A percentile compares a stretch with the other conserved stretches of the same genome.
Conservation (phyloP, 805 yeast genomes). For the Yamadazyma paraphyllophila region DNA sequence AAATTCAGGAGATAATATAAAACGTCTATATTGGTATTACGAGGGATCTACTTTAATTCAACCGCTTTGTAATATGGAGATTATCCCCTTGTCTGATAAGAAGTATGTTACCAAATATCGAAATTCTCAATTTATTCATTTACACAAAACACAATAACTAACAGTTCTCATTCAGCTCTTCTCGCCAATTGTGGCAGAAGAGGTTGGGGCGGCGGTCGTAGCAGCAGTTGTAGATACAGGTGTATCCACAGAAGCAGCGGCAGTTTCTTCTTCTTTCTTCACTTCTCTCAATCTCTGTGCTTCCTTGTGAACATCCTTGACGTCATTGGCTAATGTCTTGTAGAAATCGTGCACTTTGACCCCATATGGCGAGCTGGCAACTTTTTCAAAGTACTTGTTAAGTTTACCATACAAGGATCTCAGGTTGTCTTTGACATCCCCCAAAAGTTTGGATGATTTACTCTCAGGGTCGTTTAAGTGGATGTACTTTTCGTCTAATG, state of each 20-base stretch:
- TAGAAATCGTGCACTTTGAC: slow-evolving; percentile 61
- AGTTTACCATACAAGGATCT: slow-evolving; percentile 30
- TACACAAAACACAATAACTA: too few relatives aligned
- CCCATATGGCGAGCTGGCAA: slow-evolving; percentile 49
- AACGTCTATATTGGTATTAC: too few relatives aligned
- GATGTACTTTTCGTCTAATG: slow-evolving; percentile 56
- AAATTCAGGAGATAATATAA: not conserved
- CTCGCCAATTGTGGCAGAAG: too few relatives aligned
- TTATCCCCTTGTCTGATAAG: too few relatives aligned
- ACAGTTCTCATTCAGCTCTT: too few relatives aligned
- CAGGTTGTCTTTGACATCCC: slow-evolving; percentile 18
- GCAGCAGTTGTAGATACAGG: not conserved
- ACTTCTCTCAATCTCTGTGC: slow-evolving; percentile 68
- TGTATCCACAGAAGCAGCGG: slow-evolving; percentile 5
- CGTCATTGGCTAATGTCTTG: slow-evolving; percentile 52
- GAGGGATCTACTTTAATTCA: too few relatives aligned
- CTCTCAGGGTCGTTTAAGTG: slow-evolving; percentile 56
- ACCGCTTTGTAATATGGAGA: too few relatives aligned
- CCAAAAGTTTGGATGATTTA: slow-evolving; percentile 37
- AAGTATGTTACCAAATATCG: too few relatives aligned
- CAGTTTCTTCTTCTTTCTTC: slow-evolving; percentile 36
- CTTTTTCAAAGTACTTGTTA: slow-evolving; percentile 46
- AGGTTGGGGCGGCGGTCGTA: too few relatives aligned
- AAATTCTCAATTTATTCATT: too few relatives aligned
- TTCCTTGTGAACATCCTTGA: slow-evolving; percentile 65